Evolutionary conservation across 177 flowering plant genomes (phyloP).

Genomic region (Vitis hybrid): DNA sequence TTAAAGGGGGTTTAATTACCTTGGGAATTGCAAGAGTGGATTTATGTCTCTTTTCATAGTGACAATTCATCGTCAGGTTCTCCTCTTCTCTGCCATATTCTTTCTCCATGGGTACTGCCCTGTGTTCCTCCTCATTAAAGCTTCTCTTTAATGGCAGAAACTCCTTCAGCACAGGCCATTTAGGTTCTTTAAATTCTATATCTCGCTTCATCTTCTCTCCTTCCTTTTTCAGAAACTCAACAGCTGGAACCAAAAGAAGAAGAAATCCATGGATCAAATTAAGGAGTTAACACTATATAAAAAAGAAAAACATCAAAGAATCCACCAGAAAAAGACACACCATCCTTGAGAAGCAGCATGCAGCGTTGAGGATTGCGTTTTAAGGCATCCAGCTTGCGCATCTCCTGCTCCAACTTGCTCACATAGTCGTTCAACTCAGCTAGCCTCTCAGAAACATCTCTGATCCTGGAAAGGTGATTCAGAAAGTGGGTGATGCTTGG

Average conservation of each 20-base stretch:
- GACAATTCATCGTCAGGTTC: too few relatives aligned
- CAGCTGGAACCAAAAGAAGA: background rate
- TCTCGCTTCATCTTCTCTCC: background rate
- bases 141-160: background rate
- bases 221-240: background rate
- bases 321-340: background rate
- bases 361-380: constrained; percentile 10
- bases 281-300: too few relatives aligned
- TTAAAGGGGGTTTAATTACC: too few relatives aligned
- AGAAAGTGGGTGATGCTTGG: constrained; percentile 1
- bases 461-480: background rate
- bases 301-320: too few relatives aligned
- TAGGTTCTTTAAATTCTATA: background rate
- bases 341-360: constrained; percentile 7
- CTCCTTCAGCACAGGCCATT: background rate
- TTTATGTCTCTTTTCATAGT: too few relatives aligned
- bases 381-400: background rate
- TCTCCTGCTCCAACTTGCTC: constrained; percentile 4
- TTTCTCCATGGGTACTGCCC: too few relatives aligned
- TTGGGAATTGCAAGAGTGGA: too few relatives aligned
- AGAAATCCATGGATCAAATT: background rate
- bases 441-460: background rate
- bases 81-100: too few relatives aligned
- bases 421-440: constrained; percentile 6
- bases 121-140: background rate